phyloP scores from a whole-genome alignment of 2,329 filamentous ascomycete species.

The Pleurostoma richardsiae region DNA sequence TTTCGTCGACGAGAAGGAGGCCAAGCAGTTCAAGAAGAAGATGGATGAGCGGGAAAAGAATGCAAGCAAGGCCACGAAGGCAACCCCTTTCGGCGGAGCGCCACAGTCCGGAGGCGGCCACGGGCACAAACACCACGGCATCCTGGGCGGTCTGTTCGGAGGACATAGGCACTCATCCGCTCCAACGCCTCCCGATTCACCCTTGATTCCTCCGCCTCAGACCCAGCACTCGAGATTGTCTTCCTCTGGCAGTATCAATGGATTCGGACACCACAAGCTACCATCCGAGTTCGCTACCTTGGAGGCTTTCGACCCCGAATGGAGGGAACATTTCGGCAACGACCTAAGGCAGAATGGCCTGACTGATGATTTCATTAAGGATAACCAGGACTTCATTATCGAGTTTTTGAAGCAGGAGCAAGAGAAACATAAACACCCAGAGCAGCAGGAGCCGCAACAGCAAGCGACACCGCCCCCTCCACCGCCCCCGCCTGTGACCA shows the following conservation, averaged over 20 bases:
- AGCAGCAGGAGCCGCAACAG: conserved; percentile 22
- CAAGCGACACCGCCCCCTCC: conserved; percentile 32
- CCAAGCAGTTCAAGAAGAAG: conserved; percentile 95
- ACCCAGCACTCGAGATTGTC: conserved; percentile 27
- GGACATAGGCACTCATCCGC: conserved; percentile 56
- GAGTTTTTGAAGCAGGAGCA: conserved; percentile 58
- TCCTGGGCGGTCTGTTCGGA: conserved; percentile 58
- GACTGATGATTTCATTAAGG: conserved; percentile 61
- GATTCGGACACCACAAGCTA: conserved; percentile 25
- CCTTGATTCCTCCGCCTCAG: conserved; percentile 31
- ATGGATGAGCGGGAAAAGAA: conserved; percentile 95
- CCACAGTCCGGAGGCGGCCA: conserved; percentile 29
- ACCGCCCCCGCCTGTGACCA: conserved; percentile 25
- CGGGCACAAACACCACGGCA: conserved; percentile 30
- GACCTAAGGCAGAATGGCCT: conserved; percentile 58
- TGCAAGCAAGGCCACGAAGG: conserved; percentile 79
- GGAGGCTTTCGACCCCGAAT: conserved; percentile 59
- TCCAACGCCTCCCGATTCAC: conserved; percentile 52
- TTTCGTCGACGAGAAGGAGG: conserved; percentile 96
- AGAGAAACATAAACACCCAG: not conserved
- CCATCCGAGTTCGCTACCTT: conserved; percentile 56
- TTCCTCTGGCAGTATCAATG: conserved; percentile 42
- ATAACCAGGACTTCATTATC: conserved; percentile 65
- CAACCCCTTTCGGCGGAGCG: conserved; percentile 66
- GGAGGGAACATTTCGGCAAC: conserved; percentile 62